Percentiles rank a stretch among this genome's conserved stretches.
Evolutionary conservation across 176 grass and related monocot species (phyloP).

Genomic region (Avena sativa): DNA sequence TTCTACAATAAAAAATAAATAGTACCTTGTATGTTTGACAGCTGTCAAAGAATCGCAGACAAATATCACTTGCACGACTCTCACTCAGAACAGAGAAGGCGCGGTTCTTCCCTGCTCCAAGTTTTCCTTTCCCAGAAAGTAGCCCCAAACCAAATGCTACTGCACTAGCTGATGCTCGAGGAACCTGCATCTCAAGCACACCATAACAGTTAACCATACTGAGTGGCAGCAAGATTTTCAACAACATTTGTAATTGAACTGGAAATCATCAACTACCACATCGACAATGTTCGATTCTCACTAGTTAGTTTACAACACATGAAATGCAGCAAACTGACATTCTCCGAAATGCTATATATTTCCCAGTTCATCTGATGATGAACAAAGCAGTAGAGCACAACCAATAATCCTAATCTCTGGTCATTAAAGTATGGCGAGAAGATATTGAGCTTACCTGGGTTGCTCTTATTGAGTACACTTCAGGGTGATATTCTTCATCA

Average conservation of each 20-base stretch:
- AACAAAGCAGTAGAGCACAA: neutral
- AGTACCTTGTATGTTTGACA: slow-evolving; percentile 94
- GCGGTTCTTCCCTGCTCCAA: slow-evolving; percentile 75
- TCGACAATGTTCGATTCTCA: neutral
- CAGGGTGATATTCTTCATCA: slow-evolving; percentile 83
- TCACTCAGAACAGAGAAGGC: slow-evolving; percentile 95
- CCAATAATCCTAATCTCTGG: neutral
- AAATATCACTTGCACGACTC: slow-evolving; percentile 93
- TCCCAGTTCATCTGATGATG: neutral
- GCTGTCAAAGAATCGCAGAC: slow-evolving; percentile 81
- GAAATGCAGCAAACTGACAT: neutral
- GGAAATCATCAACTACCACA: neutral
- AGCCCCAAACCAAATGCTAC: slow-evolving; percentile 94
- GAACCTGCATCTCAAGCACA: slow-evolving; percentile 61
- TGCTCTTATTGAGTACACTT: slow-evolving; percentile 76
- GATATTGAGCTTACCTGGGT: slow-evolving; percentile 69
- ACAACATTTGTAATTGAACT: neutral
- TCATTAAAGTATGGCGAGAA: neutral
- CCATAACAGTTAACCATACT: slow-evolving; percentile 2
- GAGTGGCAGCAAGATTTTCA: neutral
- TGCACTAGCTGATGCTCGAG: slow-evolving; percentile 93
- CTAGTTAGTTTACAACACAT: neutral
- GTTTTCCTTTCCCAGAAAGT: slow-evolving; percentile 87
- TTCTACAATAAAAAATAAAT: slow-evolving; percentile 44
- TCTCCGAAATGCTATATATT: neutral